Evolutionary conservation across 495 filamentous ascomycete genomes (phyloP).

Genomic region (Penicillium samsonianum): DNA sequence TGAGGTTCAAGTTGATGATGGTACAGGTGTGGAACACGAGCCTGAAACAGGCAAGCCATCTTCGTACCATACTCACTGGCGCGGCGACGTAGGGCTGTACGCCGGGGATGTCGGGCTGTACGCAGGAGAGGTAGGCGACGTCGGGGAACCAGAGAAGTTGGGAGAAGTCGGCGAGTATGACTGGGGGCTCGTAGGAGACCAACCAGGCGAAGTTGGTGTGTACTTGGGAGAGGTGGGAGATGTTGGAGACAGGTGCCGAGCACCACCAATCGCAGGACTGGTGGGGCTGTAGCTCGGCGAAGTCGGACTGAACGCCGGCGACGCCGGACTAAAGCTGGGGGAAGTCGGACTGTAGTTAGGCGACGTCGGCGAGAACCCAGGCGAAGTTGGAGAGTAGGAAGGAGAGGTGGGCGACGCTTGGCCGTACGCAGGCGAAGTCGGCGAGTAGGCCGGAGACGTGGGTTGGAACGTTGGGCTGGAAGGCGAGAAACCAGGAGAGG

Average conservation of each 20-base stretch:
- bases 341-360: slow-evolving; percentile 63
- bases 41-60: slow-evolving; percentile 24
- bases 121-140: slow-evolving; percentile 54
- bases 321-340: slow-evolving; percentile 62
- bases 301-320: slow-evolving; percentile 58
- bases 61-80: slow-evolving; percentile 39
- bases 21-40: slow-evolving; percentile 44
- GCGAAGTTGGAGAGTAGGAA: slow-evolving; percentile 81
- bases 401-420: slow-evolving; percentile 68
- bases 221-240: slow-evolving; percentile 72
- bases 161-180: slow-evolving; percentile 79
- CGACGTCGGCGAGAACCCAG: slow-evolving; percentile 77
- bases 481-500: slow-evolving; percentile 59
- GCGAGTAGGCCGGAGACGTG: slow-evolving; percentile 80
- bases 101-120: slow-evolving; percentile 59
- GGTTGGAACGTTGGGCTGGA: slow-evolving; percentile 73
- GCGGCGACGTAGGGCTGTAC: slow-evolving; percentile 53
- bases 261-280: slow-evolving; percentile 58
- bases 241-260: slow-evolving; percentile 61
- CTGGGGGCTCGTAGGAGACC: slow-evolving; percentile 67
- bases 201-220: slow-evolving; percentile 71
- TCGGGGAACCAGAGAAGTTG: slow-evolving; percentile 62
- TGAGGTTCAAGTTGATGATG: slow-evolving; percentile 36
- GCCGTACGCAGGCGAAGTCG: slow-evolving; percentile 71
- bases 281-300: slow-evolving; percentile 69